These are phyloP conservation scores for Chaetomium globosum DNA, from an alignment of 2,329 filamentous ascomycete genomes.

Conservation along the genomic window DNA sequence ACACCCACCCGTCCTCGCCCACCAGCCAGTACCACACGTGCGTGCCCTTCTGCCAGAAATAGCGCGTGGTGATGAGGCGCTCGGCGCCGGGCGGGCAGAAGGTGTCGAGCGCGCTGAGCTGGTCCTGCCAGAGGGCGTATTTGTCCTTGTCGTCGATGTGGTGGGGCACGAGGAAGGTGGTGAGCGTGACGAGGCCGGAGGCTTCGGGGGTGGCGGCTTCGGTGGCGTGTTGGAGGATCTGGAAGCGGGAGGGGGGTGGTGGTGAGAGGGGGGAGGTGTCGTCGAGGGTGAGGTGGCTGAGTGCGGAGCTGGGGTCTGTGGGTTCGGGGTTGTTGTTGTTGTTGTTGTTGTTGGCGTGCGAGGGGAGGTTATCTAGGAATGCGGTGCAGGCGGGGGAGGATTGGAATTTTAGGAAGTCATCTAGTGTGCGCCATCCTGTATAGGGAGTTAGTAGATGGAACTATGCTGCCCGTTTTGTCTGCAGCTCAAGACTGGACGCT, in stretches of 20 bases:
- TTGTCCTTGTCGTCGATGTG: background rate
- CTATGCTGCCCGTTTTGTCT: too few species aligned
- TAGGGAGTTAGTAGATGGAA: background rate
- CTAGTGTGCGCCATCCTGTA: slow-evolving; percentile 25
- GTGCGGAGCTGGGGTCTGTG: slow-evolving; percentile 18
- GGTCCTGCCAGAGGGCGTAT: background rate
- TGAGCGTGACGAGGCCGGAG: background rate
- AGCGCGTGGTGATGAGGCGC: background rate
- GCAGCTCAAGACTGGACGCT: background rate
- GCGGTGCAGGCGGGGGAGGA: slow-evolving; percentile 32
- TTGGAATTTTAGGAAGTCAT: slow-evolving; percentile 30
- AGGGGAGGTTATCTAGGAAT: slow-evolving; percentile 32
- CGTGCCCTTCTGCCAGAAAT: background rate
- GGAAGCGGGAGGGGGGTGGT: background rate
- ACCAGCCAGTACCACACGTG: background rate
- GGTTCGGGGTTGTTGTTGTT: slow-evolving; percentile 1
- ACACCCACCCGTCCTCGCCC: background rate
- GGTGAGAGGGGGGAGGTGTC: background rate
- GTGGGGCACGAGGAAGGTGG: background rate
- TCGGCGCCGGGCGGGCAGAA: background rate
- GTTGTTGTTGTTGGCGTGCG: background rate
- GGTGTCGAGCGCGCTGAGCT: background rate
- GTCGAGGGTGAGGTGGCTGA: background rate
- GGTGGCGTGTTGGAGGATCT: background rate
- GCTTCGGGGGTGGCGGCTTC: background rate